Evolutionary conservation across 2,329 filamentous ascomycete genomes (phyloP).

Genomic region (Sclerotinia borealis): DNA sequence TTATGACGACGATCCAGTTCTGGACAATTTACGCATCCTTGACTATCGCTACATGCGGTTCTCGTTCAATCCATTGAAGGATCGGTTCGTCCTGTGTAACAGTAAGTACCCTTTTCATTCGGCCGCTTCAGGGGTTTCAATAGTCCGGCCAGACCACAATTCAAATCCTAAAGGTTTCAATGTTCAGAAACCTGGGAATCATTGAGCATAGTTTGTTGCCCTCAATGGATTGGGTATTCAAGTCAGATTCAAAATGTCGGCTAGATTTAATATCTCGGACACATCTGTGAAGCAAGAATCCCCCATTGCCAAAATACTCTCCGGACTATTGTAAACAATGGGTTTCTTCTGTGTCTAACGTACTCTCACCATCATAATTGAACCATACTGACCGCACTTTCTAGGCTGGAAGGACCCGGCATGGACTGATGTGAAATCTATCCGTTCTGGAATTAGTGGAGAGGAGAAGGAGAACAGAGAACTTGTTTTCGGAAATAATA

Average conservation of each 20-base stretch:
- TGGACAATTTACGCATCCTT: conserved; percentile 68
- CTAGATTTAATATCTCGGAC: background rate
- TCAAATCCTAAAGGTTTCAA: background rate
- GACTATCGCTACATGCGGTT: conserved; percentile 95
- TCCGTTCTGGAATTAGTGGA: conserved; percentile 75
- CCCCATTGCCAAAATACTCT: background rate
- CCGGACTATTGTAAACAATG: background rate
- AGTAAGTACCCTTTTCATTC: conserved; percentile 37
- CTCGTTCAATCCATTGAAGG: conserved; percentile 80
- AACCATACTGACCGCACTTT: background rate
- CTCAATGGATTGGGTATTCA: background rate
- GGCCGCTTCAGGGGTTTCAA: background rate
- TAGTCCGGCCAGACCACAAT: background rate
- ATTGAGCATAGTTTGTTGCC: background rate
- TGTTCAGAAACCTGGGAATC: background rate
- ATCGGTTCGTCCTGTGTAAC: conserved; percentile 79
- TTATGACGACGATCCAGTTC: conserved; percentile 72
- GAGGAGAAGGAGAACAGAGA: conserved; percentile 82
- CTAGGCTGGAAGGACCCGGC: conserved; percentile 76
- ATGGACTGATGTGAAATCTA: conserved; percentile 72
- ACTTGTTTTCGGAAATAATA: conserved; percentile 80
- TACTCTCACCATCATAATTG: background rate
- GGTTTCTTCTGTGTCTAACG: background rate
- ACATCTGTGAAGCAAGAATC: background rate
- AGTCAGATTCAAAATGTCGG: background rate